Base-by-base conservation (phyloP, 2,329 filamentous ascomycete species). In the Chaetomiaceae sp. region DNA sequence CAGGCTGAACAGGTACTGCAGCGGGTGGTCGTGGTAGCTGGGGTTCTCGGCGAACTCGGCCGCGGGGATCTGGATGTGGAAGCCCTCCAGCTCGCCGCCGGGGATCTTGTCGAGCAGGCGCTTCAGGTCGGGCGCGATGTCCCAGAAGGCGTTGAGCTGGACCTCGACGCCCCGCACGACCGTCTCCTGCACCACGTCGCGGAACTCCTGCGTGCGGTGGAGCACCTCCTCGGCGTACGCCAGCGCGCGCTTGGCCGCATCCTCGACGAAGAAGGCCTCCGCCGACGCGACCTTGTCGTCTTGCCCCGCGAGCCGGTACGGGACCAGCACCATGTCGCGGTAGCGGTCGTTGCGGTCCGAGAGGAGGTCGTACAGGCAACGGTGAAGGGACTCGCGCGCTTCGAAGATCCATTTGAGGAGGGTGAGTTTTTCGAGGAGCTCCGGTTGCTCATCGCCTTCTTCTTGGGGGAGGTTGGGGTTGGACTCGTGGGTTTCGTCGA, bases 321-420 rank as follows among this genome's bases (percentile, higher is more conserved):
- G 91, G 4, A 85, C 81, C 7, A 95, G 73, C 7, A 96, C 87
- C 62, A 96, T 86, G 50, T 87, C 84, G 60, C 87, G 85, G 69
- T 96, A 97, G 30, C 89, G 85, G 54, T 90, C 81, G 64, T 96
- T 94, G 47, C 91, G 87, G 66, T 91, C 89, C 18, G 84, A 85
- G 30, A 96, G 80, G 10, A 97, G 74, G 62, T 95, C 88, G 65
- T 90, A 96, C 48, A 92, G 81, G 62, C 90, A 87, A 38, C 89
- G 85, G 71, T 97, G 86, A 8, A 97, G 77, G 42, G 81, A 79
- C 70, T 99, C 94, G n/a, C 91, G 85, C 1, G 88, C 87, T 67
- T 99, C 94, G 62, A 96, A 97, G 8, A 97, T 84, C 91, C 94
- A 97, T 65, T 97, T 99, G 13, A 97, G 77, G 43, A 96, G 80